Percentiles rank a stretch among this genome's conserved stretches.
Conservation (phyloP, 805 yeast genomes). For the Grigorovia yakushimaensis region DNA sequence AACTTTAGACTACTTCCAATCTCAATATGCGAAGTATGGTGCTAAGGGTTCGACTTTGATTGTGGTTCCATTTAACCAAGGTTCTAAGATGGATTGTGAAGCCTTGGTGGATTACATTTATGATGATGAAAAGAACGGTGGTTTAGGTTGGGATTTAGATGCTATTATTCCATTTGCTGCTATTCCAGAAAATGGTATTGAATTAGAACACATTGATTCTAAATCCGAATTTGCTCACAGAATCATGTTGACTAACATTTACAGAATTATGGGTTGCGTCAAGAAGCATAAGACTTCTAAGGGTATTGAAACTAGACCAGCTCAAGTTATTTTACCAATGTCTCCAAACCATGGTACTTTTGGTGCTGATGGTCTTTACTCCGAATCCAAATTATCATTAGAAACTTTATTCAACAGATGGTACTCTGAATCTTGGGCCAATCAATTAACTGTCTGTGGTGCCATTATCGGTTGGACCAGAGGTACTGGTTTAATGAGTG, state of each 20-base stretch:
- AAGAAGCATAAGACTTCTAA: conserved; percentile 70
- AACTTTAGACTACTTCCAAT: conserved; percentile 93
- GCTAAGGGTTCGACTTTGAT: conserved; percentile 84
- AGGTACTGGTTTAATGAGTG: conserved; percentile 99
- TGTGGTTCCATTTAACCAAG: conserved; percentile 98
- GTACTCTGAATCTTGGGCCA: conserved; percentile 95
- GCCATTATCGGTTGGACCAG: conserved; percentile 99
- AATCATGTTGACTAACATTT: conserved; percentile 91
- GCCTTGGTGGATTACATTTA: conserved; percentile 80
- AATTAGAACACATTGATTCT: conserved; percentile 85
- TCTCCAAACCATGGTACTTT: conserved; percentile 99
- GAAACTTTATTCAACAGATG: conserved; percentile 98
- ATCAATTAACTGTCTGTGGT: conserved; percentile 93
- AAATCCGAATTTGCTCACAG: conserved; percentile 97
- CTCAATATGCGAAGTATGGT: conserved; percentile 86
- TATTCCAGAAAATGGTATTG: conserved; percentile 97
- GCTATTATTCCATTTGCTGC: conserved; percentile 97
- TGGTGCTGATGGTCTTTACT: conserved; percentile 96
- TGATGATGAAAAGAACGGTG: conserved; percentile 72
- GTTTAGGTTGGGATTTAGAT: conserved; percentile 97
- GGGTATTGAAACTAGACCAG: conserved; percentile 90
- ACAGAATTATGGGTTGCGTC: conserved; percentile 85
- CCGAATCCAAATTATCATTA: conserved; percentile 90
- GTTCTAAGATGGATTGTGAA: conserved; percentile 87
- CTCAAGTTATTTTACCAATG: conserved; percentile 91